Evolutionary conservation across 1,284 basidiomycete genomes (phyloP).

Genomic region (Pseudozyma sp.): DNA sequence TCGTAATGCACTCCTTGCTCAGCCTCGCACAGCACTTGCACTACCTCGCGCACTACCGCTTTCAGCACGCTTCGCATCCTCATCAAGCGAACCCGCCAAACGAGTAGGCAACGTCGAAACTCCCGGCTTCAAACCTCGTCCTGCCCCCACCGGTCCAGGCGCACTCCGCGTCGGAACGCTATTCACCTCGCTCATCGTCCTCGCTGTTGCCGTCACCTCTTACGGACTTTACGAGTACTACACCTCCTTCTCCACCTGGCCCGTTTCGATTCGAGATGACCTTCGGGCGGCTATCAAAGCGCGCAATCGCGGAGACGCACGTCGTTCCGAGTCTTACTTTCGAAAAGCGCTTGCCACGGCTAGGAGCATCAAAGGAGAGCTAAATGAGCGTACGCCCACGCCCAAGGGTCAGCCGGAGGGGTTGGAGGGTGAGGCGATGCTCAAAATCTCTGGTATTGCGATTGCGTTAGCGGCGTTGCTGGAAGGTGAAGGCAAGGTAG

Average conservation of each 20-base stretch:
- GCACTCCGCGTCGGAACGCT: conserved; percentile 42
- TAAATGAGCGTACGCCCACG: conserved; percentile 41
- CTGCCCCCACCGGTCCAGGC: conserved; percentile 21
- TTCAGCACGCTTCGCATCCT: conserved; percentile 1
- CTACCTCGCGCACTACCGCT: neutral
- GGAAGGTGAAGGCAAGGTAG: conserved; percentile 55
- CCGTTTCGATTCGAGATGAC: conserved; percentile 62
- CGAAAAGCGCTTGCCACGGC: conserved; percentile 58
- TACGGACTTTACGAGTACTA: conserved; percentile 68
- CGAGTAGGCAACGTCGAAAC: conserved; percentile 41
- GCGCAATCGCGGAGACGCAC: conserved; percentile 59
- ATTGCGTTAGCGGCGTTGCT: conserved; percentile 65
- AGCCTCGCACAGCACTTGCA: neutral
- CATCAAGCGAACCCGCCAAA: conserved; percentile 14
- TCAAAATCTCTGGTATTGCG: conserved; percentile 67
- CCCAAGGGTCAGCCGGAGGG: conserved; percentile 23
- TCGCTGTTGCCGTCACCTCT: conserved; percentile 62
- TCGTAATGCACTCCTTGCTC: neutral
- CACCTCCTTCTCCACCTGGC: conserved; percentile 67
- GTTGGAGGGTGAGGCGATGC: conserved; percentile 34
- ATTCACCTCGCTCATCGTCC: conserved; percentile 50
- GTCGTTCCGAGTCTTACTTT: conserved; percentile 59
- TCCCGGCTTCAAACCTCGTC: conserved; percentile 26
- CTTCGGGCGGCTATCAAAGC: conserved; percentile 66
- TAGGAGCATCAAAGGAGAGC: conserved; percentile 34